Percentiles rank a stretch among this genome's conserved stretches.
Evolutionary conservation across 306 rosid genomes (phyloP).

Genomic region (Clitoria ternatea): DNA sequence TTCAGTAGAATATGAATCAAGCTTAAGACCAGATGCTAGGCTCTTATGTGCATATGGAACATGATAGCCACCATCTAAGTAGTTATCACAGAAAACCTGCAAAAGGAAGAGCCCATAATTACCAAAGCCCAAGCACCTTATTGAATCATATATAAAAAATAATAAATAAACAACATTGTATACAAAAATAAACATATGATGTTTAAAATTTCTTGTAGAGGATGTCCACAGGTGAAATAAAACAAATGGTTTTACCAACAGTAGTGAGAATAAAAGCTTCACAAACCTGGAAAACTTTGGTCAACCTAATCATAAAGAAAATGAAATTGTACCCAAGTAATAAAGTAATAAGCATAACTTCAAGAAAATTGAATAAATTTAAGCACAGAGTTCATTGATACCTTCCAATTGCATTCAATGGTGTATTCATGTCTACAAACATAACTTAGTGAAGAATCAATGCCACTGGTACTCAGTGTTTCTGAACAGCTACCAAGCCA

Average conservation of each 20-base stretch:
- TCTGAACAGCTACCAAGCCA: constrained; percentile 90
- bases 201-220: background rate
- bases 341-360: constrained; percentile 13
- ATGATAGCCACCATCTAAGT: constrained; percentile 94
- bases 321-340: background rate
- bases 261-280: constrained; percentile 4
- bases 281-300: background rate
- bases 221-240: background rate
- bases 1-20: constrained; percentile 64
- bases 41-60: constrained; percentile 90
- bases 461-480: constrained; percentile 47
- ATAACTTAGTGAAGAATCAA: constrained; percentile 67
- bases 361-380: constrained; percentile 4
- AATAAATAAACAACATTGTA: background rate
- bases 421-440: constrained; percentile 74
- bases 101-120: constrained; percentile 8
- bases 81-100: constrained; percentile 96
- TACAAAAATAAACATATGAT: background rate
- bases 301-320: constrained; percentile 6
- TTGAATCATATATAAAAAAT: background rate
- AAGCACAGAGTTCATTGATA: constrained; percentile 18
- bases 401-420: constrained; percentile 97
- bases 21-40: constrained; percentile 77
- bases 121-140: background rate
- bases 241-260: background rate